Conservation (phyloP, 306 rosid genomes). For the Crotalaria pallida region DNA sequence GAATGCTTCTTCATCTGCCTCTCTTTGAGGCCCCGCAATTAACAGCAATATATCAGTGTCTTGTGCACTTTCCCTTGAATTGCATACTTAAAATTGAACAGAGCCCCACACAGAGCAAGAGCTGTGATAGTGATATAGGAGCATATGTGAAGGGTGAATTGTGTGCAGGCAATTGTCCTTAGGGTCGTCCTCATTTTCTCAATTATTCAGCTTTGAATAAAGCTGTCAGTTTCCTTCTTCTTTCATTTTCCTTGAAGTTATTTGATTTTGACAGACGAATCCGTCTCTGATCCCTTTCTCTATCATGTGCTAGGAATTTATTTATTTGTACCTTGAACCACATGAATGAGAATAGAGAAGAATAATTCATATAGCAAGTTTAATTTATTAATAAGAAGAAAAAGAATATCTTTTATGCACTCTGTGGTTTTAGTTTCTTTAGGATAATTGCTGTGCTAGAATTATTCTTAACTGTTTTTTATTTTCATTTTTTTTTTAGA, state of each 20-base stretch:
- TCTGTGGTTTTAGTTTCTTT: no score
- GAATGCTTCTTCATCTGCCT: background rate
- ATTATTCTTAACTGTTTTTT: no score
- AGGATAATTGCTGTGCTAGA: no score
- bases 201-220: constrained; percentile 42
- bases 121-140: constrained; percentile 28
- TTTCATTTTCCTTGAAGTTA: background rate
- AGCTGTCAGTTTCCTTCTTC: constrained; percentile 36
- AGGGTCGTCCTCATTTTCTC: constrained; percentile 10
- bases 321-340: constrained; percentile 3
- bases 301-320: constrained; percentile 1
- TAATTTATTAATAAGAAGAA: no score
- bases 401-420: no score
- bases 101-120: constrained; percentile 35
- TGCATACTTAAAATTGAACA: constrained; percentile 16
- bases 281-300: background rate
- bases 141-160: constrained; percentile 16
- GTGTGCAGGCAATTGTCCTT: constrained; percentile 16
- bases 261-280: constrained; percentile 24
- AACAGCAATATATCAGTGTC: constrained; percentile 24
- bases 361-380: background rate
- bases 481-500: no score
- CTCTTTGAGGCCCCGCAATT: background rate
- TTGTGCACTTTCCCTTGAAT: constrained; percentile 6
- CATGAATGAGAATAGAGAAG: no score